phyloP scores from a whole-genome alignment of 768 basidiomycete genomes.

The Tulasnella sp. region DNA sequence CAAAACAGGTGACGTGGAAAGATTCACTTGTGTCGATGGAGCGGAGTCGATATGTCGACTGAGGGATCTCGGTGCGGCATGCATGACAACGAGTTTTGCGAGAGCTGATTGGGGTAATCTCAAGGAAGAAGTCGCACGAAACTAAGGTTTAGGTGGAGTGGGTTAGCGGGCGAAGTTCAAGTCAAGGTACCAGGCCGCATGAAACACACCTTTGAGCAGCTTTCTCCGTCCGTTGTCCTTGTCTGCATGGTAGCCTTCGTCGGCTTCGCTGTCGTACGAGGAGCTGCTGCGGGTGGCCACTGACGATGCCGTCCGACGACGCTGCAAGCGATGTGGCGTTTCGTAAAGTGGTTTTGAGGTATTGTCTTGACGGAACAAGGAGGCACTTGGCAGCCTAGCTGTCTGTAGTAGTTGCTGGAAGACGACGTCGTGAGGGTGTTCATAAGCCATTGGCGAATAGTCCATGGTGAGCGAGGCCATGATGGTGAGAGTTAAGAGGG shows the following conservation, averaged over 20 bases:
- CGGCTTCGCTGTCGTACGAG: constrained; percentile 1
- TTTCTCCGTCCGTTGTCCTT: constrained; percentile 5
- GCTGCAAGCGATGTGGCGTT: background rate
- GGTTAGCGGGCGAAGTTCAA: background rate
- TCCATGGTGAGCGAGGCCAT: constrained; percentile 16
- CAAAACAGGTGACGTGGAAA: constrained; percentile 6
- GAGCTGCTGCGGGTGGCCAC: background rate
- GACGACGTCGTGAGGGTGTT: constrained; percentile 17
- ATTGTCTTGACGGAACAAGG: background rate
- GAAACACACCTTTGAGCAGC: background rate
- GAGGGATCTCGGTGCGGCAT: constrained; percentile 6
- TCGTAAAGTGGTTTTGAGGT: background rate
- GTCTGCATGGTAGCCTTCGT: constrained; percentile 19
- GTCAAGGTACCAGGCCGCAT: background rate
- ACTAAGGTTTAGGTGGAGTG: background rate
- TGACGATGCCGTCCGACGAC: background rate
- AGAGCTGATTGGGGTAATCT: constrained; percentile 1
- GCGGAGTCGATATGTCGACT: constrained; percentile 13
- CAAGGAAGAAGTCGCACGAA: constrained; percentile 11
- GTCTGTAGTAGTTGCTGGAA: constrained; percentile 13
- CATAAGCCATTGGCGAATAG: constrained; percentile 4
- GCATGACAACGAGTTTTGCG: background rate
- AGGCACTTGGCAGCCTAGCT: background rate
- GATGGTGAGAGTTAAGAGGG: background rate
- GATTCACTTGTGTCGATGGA: constrained; percentile 3